Percentiles rank a stretch among this genome's conserved stretches.
These are phyloP conservation scores for Zygoascus meyerae DNA, from an alignment of 1,139 yeast species.

Conservation along the genomic window DNA sequence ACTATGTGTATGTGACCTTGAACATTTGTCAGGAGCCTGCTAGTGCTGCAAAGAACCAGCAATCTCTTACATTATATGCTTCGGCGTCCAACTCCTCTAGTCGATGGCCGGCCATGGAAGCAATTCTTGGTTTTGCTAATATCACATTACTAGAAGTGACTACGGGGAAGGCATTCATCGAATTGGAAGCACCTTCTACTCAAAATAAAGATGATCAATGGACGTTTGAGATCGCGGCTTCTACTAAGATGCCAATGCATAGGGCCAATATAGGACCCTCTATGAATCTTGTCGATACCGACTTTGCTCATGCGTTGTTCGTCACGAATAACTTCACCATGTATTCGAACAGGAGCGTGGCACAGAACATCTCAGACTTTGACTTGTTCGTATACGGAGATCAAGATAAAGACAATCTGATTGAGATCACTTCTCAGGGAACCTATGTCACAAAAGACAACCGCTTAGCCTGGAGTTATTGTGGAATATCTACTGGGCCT, in stretches of 20 bases:
- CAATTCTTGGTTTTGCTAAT: conserved; percentile 26
- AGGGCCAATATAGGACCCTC: conserved; percentile 62
- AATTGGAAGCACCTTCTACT: conserved; percentile 20
- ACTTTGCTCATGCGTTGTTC: conserved; percentile 62
- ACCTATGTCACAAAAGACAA: conserved; percentile 4
- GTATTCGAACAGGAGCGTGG: conserved; percentile 16
- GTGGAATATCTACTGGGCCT: conserved; percentile 53
- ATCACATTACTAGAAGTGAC: conserved; percentile 18
- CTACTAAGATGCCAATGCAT: conserved; percentile 58
- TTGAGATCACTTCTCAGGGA: conserved; percentile 6
- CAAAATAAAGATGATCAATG: conserved; percentile 21
- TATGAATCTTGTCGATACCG: conserved; percentile 65
- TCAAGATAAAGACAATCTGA: not conserved
- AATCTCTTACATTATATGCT: conserved; percentile 17
- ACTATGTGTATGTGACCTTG: conserved; percentile 19
- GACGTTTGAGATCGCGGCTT: conserved; percentile 61
- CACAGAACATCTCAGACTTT: conserved; percentile 20
- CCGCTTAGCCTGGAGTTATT: conserved; percentile 54
- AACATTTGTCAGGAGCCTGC: conserved; percentile 19
- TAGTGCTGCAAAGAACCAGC: not conserved
- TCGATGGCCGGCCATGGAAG: conserved; percentile 12
- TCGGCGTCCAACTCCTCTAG: conserved; percentile 1
- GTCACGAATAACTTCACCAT: conserved; percentile 55
- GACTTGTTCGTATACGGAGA: conserved; percentile 30
- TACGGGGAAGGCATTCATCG: conserved; percentile 16